Evolutionary conservation across 164 flowering plant species (phyloP), one percentile per base, ranked within the genome.

Genomic region (Annona squamosa): DNA sequence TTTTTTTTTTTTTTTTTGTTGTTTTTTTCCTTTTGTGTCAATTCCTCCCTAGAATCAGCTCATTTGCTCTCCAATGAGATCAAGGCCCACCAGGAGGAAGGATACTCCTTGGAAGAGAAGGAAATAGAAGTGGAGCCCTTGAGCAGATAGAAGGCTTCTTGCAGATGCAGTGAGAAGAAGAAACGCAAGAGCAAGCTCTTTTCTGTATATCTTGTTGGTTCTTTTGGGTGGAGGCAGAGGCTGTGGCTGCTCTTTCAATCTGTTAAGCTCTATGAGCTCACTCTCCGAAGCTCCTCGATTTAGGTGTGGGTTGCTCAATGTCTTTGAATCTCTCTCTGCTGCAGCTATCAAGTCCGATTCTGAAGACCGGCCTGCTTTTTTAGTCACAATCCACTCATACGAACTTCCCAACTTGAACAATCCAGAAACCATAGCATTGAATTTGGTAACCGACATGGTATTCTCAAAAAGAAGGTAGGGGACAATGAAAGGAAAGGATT

Each of bases 401-500:
- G 97, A 86, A 81, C 93, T 90, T 7, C 97, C 95, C 77, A 92
- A 78, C 71, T 90, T 90, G 87, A 92, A 90, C 13, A 91, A 74
- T 2, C 97, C 97, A 3, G 97, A 91, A 63, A 89, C 73, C 97
- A 92, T 90, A 7, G 95, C 97, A 74, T 90, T 89, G 90, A 92
- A 92, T 74, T 92, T 90, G 78, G 97, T 92, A 5, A 92, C 96
- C 0, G 97, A 92, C 95, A 92, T 92, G 65, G 97, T 90, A 86
- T 92, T 92, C 70, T 90, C 97, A 70, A 92, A 90, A 2, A 92
- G 86, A 70, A 92, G 96, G 80, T 90, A 92, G 7, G 97, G 97
- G 43, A 88, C 90, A 16, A 92, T 83, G 86, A 92, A 92, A 37
- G 97, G 97, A 77, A 92, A 82, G 37, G 96, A 90, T 80, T 84